These are phyloP conservation scores for Euphorbia pulcherrima DNA, from an alignment of 345 rosid genomes.

Conservation along the genomic window DNA sequence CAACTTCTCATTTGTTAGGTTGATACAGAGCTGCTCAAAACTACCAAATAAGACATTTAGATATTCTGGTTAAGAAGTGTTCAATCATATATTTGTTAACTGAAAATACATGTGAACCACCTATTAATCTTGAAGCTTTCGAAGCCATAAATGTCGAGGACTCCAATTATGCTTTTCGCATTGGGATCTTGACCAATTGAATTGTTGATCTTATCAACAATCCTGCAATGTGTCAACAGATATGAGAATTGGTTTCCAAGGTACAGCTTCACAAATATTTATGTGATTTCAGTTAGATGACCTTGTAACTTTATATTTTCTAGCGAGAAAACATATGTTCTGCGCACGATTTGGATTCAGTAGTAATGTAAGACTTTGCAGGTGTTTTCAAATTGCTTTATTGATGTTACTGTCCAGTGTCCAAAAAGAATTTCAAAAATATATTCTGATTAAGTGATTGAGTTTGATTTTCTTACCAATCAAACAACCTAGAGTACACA, in stretches of 20 bases:
- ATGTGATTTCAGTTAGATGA: background rate
- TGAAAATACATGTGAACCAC: conserved; percentile 24
- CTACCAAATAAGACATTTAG: conserved; percentile 29
- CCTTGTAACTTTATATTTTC: background rate
- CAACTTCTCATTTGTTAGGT: conserved; percentile 73
- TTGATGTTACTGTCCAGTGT: background rate
- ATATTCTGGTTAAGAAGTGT: conserved; percentile 7
- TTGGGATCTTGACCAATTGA: conserved; percentile 73
- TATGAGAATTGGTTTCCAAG: background rate
- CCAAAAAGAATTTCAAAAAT: conserved; percentile 1
- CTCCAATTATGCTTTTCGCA: conserved; percentile 62
- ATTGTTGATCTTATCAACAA: conserved; percentile 65
- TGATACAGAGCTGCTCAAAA: conserved; percentile 79
- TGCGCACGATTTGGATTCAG: background rate
- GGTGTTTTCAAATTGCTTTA: background rate
- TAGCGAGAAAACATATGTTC: background rate
- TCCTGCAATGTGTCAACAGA: conserved; percentile 36
- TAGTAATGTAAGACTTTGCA: background rate
- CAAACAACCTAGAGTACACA: conserved; percentile 63
- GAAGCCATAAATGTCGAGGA: conserved; percentile 75
- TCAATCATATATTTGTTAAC: background rate
- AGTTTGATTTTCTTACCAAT: conserved; percentile 45
- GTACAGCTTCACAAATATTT: background rate
- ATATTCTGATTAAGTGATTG: conserved; percentile 9
- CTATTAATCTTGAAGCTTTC: conserved; percentile 74